Conservation (phyloP, 1,284 basidiomycete genomes). For the Peniophora sp. region DNA sequence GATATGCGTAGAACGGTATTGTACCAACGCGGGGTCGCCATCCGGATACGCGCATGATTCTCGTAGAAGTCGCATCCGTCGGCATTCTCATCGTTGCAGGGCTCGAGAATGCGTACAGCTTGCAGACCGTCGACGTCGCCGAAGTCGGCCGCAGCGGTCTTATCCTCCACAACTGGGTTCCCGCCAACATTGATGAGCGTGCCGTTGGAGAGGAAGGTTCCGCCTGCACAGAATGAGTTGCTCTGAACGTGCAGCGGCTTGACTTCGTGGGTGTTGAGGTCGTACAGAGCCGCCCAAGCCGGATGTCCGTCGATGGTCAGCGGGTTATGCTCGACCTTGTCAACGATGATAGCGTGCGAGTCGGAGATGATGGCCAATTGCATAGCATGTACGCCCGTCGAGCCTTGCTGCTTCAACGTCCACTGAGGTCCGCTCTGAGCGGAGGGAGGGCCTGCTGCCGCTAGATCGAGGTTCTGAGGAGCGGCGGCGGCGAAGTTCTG, state of each 20-base stretch:
- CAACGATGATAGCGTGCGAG: constrained; percentile 65
- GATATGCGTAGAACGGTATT: constrained; percentile 58
- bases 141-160: constrained; percentile 63
- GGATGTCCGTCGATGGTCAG: constrained; percentile 64
- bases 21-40: constrained; percentile 76
- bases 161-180: constrained; percentile 60
- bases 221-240: constrained; percentile 87
- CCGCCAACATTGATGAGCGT: constrained; percentile 73
- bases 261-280: constrained; percentile 55
- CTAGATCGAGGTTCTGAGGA: constrained; percentile 11
- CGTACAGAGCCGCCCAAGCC: constrained; percentile 73
- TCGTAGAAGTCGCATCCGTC: constrained; percentile 57
- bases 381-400: constrained; percentile 79
- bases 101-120: constrained; percentile 64
- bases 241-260: constrained; percentile 60
- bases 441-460: constrained; percentile 6
- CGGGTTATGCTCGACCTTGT: constrained; percentile 83
- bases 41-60: constrained; percentile 51
- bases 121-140: constrained; percentile 71
- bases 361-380: constrained; percentile 66
- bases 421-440: constrained; percentile 24
- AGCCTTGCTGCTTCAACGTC: constrained; percentile 49
- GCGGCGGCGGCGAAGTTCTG: neutral
- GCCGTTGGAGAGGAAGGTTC: constrained; percentile 68
- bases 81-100: constrained; percentile 47